Evolutionary conservation across 2,329 filamentous ascomycete species (phyloP).

Genomic region (Sporothrix euskadiensis): DNA sequence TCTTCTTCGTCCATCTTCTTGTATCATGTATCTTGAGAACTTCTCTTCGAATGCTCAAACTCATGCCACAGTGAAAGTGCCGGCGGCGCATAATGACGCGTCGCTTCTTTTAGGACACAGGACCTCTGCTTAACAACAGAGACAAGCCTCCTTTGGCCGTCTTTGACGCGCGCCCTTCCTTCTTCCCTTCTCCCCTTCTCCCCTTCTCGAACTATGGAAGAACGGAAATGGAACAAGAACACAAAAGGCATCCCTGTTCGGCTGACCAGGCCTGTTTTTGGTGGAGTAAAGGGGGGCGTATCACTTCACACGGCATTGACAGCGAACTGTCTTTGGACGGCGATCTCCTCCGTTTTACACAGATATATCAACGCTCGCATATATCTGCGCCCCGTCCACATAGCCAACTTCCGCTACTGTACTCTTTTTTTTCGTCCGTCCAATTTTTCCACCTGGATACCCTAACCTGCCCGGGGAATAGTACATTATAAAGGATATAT

Average conservation of each 20-base stretch:
- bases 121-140: neutral
- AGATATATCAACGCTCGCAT: neutral
- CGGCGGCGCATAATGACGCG: neutral
- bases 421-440: neutral
- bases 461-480: slow-evolving; percentile 14
- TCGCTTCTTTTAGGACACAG: neutral
- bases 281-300: neutral
- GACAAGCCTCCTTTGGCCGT: neutral
- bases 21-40: no score
- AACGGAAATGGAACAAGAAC: slow-evolving; percentile 21
- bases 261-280: neutral
- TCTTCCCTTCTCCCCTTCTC: neutral
- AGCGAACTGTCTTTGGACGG: neutral
- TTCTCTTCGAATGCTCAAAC: neutral
- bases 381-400: neutral
- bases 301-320: slow-evolving; percentile 20
- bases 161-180: neutral
- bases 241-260: neutral
- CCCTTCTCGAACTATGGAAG: neutral
- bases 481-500: neutral
- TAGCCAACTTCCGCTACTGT: neutral
- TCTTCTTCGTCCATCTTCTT: neutral
- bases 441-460: slow-evolving; percentile 7
- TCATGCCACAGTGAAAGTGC: neutral
- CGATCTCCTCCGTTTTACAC: neutral